phyloP scores from a whole-genome alignment of 2,329 filamentous ascomycete species.

The Fusarium nelsonii region DNA sequence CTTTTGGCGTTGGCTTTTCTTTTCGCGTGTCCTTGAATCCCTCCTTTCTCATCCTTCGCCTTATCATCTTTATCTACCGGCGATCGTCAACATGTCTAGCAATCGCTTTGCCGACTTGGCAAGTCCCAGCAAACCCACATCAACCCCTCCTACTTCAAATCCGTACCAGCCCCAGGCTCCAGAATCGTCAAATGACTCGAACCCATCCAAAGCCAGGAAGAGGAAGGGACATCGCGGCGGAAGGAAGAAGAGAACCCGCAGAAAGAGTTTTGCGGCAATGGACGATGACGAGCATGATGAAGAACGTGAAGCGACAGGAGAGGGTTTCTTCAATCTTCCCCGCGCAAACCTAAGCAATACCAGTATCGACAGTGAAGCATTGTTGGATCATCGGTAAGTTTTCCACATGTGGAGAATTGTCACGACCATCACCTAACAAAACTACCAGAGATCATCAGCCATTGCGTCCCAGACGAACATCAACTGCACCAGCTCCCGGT shows the following conservation, averaged over 20 bases:
- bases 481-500: slow-evolving; percentile 57
- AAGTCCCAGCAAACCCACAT: slow-evolving; percentile 25
- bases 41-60: slow-evolving; percentile 13
- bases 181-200: slow-evolving; percentile 37
- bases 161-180: slow-evolving; percentile 25
- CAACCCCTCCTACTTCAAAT: slow-evolving; percentile 19
- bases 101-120: slow-evolving; percentile 50
- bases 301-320: slow-evolving; percentile 50
- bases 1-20: slow-evolving; percentile 13
- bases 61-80: slow-evolving; percentile 9
- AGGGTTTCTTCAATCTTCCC: slow-evolving; percentile 64
- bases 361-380: slow-evolving; percentile 87
- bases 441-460: slow-evolving; percentile 66
- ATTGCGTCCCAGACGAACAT: slow-evolving; percentile 74
- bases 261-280: slow-evolving; percentile 82
- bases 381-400: slow-evolving; percentile 85
- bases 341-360: slow-evolving; percentile 78
- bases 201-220: slow-evolving; percentile 64
- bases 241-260: slow-evolving; percentile 80
- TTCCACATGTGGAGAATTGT: background rate
- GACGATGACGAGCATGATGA: slow-evolving; percentile 66
- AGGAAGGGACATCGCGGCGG: slow-evolving; percentile 78
- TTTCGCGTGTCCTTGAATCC: slow-evolving; percentile 1
- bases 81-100: slow-evolving; percentile 49
- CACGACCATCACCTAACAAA: background rate